Percentiles rank a stretch among this genome's conserved stretches.
Conservation (phyloP, 164 flowering plant species). For the Vitis riparia region DNA sequence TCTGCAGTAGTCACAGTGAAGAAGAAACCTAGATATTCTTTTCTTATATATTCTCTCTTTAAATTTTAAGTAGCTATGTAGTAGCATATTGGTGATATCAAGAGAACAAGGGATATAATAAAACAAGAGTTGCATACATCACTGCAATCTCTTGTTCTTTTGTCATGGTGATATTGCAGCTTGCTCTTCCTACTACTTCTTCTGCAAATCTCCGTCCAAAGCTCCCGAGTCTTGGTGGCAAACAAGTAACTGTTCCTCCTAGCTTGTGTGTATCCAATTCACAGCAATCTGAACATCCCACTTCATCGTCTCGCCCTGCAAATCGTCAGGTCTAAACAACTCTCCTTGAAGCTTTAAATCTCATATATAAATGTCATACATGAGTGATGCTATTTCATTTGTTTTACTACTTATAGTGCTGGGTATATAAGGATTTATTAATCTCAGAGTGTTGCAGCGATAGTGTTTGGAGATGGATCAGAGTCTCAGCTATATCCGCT, state of each 20-base stretch:
- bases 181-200: conserved; percentile 12
- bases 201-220: conserved; percentile 13
- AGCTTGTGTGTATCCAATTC: conserved; percentile 29
- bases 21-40: conserved; percentile 54
- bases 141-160: neutral
- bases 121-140: neutral
- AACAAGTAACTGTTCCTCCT: neutral
- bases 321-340: conserved; percentile 20
- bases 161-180: conserved; percentile 23
- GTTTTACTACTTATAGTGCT: neutral
- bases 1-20: conserved; percentile 26
- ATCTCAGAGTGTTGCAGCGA: conserved; percentile 72
- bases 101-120: neutral
- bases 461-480: conserved; percentile 71
- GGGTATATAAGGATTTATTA: neutral
- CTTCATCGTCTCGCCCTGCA: conserved; percentile 31
- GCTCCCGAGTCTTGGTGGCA: conserved; percentile 1
- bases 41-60: conserved; percentile 12
- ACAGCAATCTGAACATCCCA: conserved; percentile 25
- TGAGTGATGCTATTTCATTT: neutral
- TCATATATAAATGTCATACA: neutral
- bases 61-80: conserved; percentile 1
- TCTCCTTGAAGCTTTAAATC: neutral
- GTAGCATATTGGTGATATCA: too few species aligned
- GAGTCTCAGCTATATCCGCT: conserved; percentile 66